Base-by-base conservation (phyloP, 306 rosid species). In the Casuarina equisetifolia region DNA sequence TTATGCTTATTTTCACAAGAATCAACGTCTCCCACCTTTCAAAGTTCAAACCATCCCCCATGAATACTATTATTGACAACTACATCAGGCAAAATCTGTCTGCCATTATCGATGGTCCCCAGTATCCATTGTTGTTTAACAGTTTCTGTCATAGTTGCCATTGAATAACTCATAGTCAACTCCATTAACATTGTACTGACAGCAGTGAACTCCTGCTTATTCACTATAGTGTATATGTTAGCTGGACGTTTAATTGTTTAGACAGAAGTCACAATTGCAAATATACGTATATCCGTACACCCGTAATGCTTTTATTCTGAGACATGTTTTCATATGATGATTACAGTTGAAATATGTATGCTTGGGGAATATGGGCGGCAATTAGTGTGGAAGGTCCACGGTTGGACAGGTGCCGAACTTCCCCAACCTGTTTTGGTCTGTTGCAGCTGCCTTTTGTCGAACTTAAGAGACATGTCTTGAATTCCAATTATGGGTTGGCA, bases 301-400 rank as follows among this genome's bases (percentile, higher is more conserved):
- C 32, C 1, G 32, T 25, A 25, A 25, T 25, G 32, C 32, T 25
- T 25, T 25, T 25, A 25, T 25, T 25, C 73, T 49, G 69, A 44
- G 42, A 13, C 71, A 1, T 69, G 59, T 57, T 46, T 73, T 6
- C 69, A 61, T 54, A 0, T 39, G 66, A 55, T 68, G 36, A 43
- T 80, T 84, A 76, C 91, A 95, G 98, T 73, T 92, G 42, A 92
- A 95, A 73, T 95, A 95, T 59, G 86, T 95, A 5, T 95, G 99
- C 90, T 35, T 95, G 89, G 98, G 99, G 80, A 91, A 90, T 84
- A 89, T 95, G 95, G 83, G 76, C 84, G 76, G 85, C 70, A 83
- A 78, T 16, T 92, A 89, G 90, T 82, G 81, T 59, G 69, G 78
- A 69, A 55, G 81, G 79, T 51, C 46, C 46, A 43, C 38, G 11